Evolutionary conservation across 2,329 filamentous ascomycete species (phyloP).

Genomic region (Aspergillus quadrilineatus): DNA sequence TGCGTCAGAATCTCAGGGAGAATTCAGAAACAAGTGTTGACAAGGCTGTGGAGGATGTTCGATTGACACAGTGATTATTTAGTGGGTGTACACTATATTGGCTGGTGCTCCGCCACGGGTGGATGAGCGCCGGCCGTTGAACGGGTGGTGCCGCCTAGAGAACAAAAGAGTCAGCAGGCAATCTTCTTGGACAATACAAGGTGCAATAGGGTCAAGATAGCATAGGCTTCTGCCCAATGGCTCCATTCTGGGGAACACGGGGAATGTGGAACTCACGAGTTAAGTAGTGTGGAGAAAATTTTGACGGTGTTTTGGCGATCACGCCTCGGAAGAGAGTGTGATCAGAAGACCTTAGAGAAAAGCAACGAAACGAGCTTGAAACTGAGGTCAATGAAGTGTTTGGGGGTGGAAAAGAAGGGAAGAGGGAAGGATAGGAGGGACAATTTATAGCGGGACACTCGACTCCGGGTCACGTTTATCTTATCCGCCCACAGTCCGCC

Average conservation of each 20-base stretch:
- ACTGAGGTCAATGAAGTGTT: constrained; percentile 18
- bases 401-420: constrained; percentile 10
- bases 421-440: background rate
- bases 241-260: background rate
- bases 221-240: background rate
- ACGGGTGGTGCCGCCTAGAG: constrained; percentile 83
- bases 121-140: constrained; percentile 93
- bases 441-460: constrained; percentile 13
- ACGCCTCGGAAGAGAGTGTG: constrained; percentile 56
- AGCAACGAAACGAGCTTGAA: constrained; percentile 26
- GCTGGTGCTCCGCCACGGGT: constrained; percentile 77
- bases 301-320: constrained; percentile 69
- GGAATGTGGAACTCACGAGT: constrained; percentile 68
- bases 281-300: constrained; percentile 98
- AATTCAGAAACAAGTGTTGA: constrained; percentile 26
- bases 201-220: background rate
- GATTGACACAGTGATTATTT: constrained; percentile 33
- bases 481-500: constrained; percentile 5
- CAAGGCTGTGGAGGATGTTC: constrained; percentile 49
- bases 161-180: constrained; percentile 8
- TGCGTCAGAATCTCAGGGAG: constrained; percentile 36
- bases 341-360: constrained; percentile 40
- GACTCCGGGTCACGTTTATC: constrained; percentile 13
- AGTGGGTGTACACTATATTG: constrained; percentile 48
- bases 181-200: background rate